Conservation (phyloP, 352 stramenopile genomes). For the Pythium guiyangense region DNA sequence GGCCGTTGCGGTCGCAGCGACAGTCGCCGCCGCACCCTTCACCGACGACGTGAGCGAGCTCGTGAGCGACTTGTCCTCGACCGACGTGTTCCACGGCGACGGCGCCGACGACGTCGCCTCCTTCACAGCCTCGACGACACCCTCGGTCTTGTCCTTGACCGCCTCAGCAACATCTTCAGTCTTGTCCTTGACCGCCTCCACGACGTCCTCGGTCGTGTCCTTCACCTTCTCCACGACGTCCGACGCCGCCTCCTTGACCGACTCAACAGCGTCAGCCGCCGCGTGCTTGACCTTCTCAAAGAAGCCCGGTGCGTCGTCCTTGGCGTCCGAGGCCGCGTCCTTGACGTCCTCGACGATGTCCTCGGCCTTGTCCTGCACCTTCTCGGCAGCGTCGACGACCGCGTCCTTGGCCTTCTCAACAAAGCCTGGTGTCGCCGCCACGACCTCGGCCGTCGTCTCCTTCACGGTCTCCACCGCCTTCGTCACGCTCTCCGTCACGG, state of each 20-base stretch:
- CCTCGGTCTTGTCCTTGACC: constrained; percentile 9
- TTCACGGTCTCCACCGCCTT: constrained; percentile 11
- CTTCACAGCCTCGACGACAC: constrained; percentile 9
- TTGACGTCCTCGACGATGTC: constrained; percentile 18
- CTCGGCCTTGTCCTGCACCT: constrained; percentile 16
- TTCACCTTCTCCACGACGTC: no score
- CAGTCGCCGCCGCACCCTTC: constrained; percentile 1
- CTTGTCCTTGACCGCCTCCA: constrained; percentile 16
- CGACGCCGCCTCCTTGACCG: constrained; percentile 6
- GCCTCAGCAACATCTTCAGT: constrained; percentile 1
- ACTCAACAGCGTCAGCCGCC: constrained; percentile 5
- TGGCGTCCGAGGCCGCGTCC: constrained; percentile 2
- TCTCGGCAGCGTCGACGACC: constrained; percentile 9
- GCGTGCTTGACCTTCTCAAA: constrained; percentile 11
- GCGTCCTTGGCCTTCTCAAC: constrained; percentile 16
- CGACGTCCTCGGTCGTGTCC: constrained; percentile 1
- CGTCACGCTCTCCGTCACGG: constrained; percentile 11
- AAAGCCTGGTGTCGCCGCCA: constrained; percentile 14
- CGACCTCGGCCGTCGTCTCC: constrained; percentile 9
- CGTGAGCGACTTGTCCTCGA: constrained; percentile 10
- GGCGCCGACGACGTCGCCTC: constrained; percentile 12
- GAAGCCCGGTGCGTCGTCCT: constrained; percentile 12
- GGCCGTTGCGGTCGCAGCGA: constrained; percentile 5
- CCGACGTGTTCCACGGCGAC: constrained; percentile 11
- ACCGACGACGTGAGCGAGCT: constrained; percentile 3